Base-by-base conservation (phyloP, 2,329 filamentous ascomycete genomes). In the Metarhizium brunneum region DNA sequence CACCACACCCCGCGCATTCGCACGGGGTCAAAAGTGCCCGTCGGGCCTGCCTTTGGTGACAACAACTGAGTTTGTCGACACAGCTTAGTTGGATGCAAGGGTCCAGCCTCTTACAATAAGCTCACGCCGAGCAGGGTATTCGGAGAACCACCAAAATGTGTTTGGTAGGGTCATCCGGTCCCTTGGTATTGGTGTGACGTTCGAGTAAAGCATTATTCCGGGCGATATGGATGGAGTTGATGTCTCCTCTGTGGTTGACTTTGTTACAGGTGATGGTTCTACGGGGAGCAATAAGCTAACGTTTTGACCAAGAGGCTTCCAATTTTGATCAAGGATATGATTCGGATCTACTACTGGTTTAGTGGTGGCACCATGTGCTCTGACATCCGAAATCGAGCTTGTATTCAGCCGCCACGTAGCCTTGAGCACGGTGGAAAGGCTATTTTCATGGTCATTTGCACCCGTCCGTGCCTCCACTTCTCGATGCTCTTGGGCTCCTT, bases 81-180 rank as follows among this genome's bases (percentile, higher is more conserved):
- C 47, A 40, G 47, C 20, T 38, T 51, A 50, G 42, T 18, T 53
- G 43, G 50, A 52, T 53, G 54, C 56, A 53, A 54, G 56, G 56
- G 50, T 54, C 49, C 53, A 51, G 53, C 43, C 47, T 53, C 52
- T 47, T 18, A 10, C 57, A 40, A 58, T 47, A 20, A 14, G 36
- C 25, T 48, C 52, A 51, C 54, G 47, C 50, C 36, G 11, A 29
- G 53, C 57, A 61, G 58, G 59, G 59, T 58, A 45, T 59, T 61
- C 59, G 58, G 58, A 58, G 56, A 54, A 57, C 50, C 50, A 58
- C 35, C 36, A 55, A 45, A 51, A 52, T 54, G 45, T 42, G 51
- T 54, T 59, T 56, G 59, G 59, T 49, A 61, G 56, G 25, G 58
- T 55, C 59, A 58, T 61, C 59, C 59, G 59, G 56, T 53, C 43